These are phyloP conservation scores for Hyphopichia burtonii DNA, from an alignment of 1,139 yeast species.

Conservation along the genomic window DNA sequence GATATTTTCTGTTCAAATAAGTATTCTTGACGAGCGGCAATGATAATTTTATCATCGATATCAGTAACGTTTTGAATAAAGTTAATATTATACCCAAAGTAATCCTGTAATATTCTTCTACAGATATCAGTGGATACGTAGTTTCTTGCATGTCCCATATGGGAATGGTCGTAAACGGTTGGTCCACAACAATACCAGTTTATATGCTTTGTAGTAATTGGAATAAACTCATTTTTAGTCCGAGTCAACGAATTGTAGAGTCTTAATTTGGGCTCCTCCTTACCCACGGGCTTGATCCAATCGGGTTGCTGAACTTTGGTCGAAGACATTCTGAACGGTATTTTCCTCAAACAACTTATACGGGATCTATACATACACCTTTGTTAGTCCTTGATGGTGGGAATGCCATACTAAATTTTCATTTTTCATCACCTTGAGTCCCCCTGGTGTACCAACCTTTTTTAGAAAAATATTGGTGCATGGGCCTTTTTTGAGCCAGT, in stretches of 20 bases:
- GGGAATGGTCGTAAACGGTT: conserved; percentile 95
- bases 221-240: conserved; percentile 71
- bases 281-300: conserved; percentile 33
- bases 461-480: too few species aligned
- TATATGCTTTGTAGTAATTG: conserved; percentile 60
- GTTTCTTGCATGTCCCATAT: conserved; percentile 99
- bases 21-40: conserved; percentile 89
- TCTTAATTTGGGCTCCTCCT: conserved; percentile 23
- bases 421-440: too few species aligned
- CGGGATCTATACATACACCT: conserved; percentile 1
- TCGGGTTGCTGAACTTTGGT: conserved; percentile 35
- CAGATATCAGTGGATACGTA: conserved; percentile 93
- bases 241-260: conserved; percentile 82
- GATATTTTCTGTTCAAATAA: conserved; percentile 62
- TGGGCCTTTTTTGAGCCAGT: too few species aligned
- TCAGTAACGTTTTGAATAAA: conserved; percentile 97
- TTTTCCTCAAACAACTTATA: conserved; percentile 3
- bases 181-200: conserved; percentile 99
- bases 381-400: background rate
- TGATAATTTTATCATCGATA: conserved; percentile 93
- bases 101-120: conserved; percentile 82
- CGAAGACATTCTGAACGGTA: conserved; percentile 20
- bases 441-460: too few species aligned
- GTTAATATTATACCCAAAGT: conserved; percentile 81
- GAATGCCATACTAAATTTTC: too few species aligned